Evolutionary conservation across 2,329 filamentous ascomycete genomes (phyloP).

Genomic region (Apiospora marii): DNA sequence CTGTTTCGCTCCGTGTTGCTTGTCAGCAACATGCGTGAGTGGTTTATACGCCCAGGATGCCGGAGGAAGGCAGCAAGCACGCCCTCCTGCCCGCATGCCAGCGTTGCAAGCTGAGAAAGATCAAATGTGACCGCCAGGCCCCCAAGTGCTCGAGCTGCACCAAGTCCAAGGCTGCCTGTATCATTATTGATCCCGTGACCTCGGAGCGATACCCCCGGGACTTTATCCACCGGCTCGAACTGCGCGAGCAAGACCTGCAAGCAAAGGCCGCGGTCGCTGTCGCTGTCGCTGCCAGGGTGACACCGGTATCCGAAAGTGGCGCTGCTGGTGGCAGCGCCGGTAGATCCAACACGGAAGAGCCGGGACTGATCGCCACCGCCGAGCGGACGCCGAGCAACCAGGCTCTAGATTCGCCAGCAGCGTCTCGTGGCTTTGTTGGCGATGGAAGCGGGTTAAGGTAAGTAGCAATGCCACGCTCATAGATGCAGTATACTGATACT

Average conservation of each 20-base stretch:
- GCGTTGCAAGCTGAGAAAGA: slow-evolving; percentile 27
- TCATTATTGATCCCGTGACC: slow-evolving; percentile 37
- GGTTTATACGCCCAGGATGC: not conserved
- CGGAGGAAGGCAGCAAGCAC: slow-evolving; percentile 10
- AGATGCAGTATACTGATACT: not conserved
- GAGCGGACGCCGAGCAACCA: not conserved
- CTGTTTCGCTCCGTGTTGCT: not conserved
- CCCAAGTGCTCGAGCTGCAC: slow-evolving; percentile 41
- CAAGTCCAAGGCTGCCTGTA: slow-evolving; percentile 37
- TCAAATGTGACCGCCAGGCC: slow-evolving; percentile 41
- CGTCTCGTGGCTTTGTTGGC: slow-evolving; percentile 21
- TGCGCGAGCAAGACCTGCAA: not conserved
- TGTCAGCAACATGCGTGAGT: slow-evolving; percentile 1
- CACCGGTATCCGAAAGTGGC: not conserved
- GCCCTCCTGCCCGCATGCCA: slow-evolving; percentile 29
- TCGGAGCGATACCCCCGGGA: slow-evolving; percentile 35
- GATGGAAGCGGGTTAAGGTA: slow-evolving; percentile 31
- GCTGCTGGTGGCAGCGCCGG: slow-evolving; percentile 32
- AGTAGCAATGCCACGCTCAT: not conserved
- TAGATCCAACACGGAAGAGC: slow-evolving; percentile 38
- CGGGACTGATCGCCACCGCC: slow-evolving; percentile 16
- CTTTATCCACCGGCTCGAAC: not conserved
- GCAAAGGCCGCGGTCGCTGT: not conserved
- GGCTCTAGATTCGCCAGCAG: slow-evolving; percentile 30
- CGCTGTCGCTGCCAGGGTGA: not conserved